Conservation (phyloP, 225 moss, liverwort and hornwort species). For the Climacium dendroides region DNA sequence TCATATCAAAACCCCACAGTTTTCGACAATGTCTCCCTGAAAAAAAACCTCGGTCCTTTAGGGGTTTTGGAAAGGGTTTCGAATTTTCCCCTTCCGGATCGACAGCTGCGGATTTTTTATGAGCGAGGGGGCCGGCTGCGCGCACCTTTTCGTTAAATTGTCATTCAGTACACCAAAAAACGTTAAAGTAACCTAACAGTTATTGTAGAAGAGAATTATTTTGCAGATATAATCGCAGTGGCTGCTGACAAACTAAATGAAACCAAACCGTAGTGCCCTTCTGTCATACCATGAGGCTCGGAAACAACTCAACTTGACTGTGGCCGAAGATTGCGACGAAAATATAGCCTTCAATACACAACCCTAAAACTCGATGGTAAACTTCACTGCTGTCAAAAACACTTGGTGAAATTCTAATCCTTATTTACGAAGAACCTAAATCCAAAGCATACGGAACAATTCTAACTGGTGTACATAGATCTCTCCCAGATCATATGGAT, state of each 20-base stretch:
- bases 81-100: too few species aligned
- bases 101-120: too few species aligned
- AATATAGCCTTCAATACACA: background rate
- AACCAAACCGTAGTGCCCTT: background rate
- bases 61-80: too few species aligned
- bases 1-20: too few species aligned
- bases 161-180: background rate
- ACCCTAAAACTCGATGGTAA: background rate
- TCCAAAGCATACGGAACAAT: background rate
- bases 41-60: too few species aligned
- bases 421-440: background rate
- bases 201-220: background rate
- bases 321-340: background rate
- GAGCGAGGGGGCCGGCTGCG: too few species aligned
- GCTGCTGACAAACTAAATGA: background rate
- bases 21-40: too few species aligned
- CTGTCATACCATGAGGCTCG: background rate
- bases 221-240: background rate
- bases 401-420: background rate
- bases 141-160: too few species aligned
- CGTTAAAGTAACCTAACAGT: background rate
- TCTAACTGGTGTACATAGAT: background rate
- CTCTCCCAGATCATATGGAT: constrained; percentile 21
- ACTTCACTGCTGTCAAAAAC: background rate
- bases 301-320: background rate